A percentile compares a stretch with the other conserved stretches of the same genome.
phyloP scores from a whole-genome alignment of 306 rosid species.

The Prunus mira region DNA sequence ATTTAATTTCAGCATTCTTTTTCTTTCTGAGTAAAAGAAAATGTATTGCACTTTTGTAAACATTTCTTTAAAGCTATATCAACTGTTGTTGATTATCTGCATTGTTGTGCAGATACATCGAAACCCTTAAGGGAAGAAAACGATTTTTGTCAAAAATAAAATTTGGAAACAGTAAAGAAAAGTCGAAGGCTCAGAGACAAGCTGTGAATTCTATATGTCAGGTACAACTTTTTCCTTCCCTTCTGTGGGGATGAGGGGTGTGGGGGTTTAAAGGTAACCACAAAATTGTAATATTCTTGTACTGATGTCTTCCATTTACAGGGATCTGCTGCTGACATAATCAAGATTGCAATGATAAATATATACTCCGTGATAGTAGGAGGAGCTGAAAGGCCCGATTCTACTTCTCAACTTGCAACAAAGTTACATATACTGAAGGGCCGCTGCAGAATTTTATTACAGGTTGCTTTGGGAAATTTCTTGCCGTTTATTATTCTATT shows the following conservation, averaged over 20 bases:
- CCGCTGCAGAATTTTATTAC: constrained; percentile 74
- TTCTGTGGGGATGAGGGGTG: constrained; percentile 3
- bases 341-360: constrained; percentile 82
- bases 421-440: constrained; percentile 50
- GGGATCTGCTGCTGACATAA: constrained; percentile 99
- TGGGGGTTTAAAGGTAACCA: background rate
- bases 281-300: constrained; percentile 10
- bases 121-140: constrained; percentile 81
- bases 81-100: constrained; percentile 3
- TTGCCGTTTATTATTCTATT: background rate
- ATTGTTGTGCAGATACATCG: constrained; percentile 58
- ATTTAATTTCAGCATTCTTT: background rate
- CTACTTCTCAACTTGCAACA: constrained; percentile 39
- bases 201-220: constrained; percentile 98
- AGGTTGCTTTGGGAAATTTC: constrained; percentile 45
- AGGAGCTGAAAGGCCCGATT: constrained; percentile 40
- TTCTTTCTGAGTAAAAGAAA: background rate
- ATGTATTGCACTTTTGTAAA: background rate
- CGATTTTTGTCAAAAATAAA: constrained; percentile 92
- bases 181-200: constrained; percentile 89
- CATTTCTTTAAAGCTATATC: background rate
- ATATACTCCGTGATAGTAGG: constrained; percentile 51
- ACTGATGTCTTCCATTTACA: constrained; percentile 30
- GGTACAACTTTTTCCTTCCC: constrained; percentile 38
- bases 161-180: constrained; percentile 65